Evolutionary conservation across 495 filamentous ascomycete genomes (phyloP), one percentile per base, ranked within the genome.

Genomic region (Mycothermus thermophilus): DNA sequence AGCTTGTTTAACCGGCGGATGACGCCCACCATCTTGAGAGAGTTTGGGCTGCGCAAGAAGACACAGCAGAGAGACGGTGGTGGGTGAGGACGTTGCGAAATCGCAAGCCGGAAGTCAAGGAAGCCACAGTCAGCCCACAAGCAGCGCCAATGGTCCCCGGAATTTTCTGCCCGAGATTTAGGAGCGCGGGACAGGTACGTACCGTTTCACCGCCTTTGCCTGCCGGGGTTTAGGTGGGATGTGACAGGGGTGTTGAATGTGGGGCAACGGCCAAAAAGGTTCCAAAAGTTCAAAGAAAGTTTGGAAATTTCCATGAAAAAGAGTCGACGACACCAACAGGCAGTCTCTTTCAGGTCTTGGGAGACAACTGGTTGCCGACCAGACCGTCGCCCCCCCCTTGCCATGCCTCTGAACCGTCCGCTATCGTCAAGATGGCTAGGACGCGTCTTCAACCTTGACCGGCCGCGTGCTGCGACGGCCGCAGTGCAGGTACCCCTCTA

Each of bases 1-100:
- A 93, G 62, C 62, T 75, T 79, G 52, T 76, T 67, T 74, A 85
- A 80, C 34, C 87, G 83, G 57, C 71, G 73, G 53, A 76, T 61
- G 46, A 88, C 55, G 54, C 75, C 78, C 46, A 88, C 81, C 83
- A 90, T 93, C 34, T 61, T 75, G 54, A 57, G 28, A 32, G 40
- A 7, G 35, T 27, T 34, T 17, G 43, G 46, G 40, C 39, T 15
- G 21, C 13, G n/a, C n/a, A n/a, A n/a, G n/a, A n/a, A n/a, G n/a
- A n/a, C n/a, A n/a, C n/a, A n/a, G n/a, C n/a, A n/a, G n/a, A n/a
- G n/a, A n/a, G n/a, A n/a, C n/a, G n/a, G n/a, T n/a, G 25, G 40
- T 36, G 26, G 22, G 19, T 36, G 16, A 24, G 40, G 30, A 37
- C 16, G 42, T 19, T 41, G 24, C 21, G 36, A 28, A 22, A n/a